Percentiles rank a stretch among this genome's conserved stretches.
Conservation (phyloP, 2,329 filamentous ascomycete species). For the Gnomoniopsis sp. region DNA sequence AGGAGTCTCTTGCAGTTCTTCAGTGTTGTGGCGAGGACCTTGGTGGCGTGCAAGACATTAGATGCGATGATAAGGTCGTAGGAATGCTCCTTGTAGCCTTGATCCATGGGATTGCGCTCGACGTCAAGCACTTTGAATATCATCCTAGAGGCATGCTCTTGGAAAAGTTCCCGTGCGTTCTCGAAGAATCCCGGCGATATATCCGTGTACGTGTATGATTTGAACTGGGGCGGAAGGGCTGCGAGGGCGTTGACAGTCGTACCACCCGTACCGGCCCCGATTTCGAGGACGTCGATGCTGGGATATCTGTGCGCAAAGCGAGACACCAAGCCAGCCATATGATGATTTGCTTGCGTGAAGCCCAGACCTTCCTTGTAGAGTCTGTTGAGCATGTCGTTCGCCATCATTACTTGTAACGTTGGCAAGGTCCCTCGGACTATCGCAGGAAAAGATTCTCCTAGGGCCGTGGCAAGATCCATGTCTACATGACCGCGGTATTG, state of each 20-base stretch:
- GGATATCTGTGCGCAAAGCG: neutral
- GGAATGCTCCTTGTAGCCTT: slow-evolving; percentile 27
- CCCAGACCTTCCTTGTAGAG: slow-evolving; percentile 22
- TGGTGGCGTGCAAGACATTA: slow-evolving; percentile 28
- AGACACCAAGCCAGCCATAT: slow-evolving; percentile 16
- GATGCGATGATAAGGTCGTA: slow-evolving; percentile 31
- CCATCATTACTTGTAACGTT: slow-evolving; percentile 29
- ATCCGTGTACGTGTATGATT: slow-evolving; percentile 42
- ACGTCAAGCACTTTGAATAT: slow-evolving; percentile 24
- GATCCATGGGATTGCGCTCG: slow-evolving; percentile 23
- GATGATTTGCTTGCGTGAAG: slow-evolving; percentile 10
- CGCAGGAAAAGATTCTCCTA: slow-evolving; percentile 28
- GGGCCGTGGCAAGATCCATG: slow-evolving; percentile 23
- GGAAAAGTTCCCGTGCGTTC: slow-evolving; percentile 16
- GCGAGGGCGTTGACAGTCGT: slow-evolving; percentile 26
- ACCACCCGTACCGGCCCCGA: slow-evolving; percentile 2
- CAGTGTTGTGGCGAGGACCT: slow-evolving; percentile 20
- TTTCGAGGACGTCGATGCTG: neutral
- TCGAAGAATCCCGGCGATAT: slow-evolving; percentile 36
- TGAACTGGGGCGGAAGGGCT: slow-evolving; percentile 26
- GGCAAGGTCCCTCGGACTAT: slow-evolving; percentile 28
- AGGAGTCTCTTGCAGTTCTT: slow-evolving; percentile 24
- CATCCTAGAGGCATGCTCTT: neutral
- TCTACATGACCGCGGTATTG: slow-evolving; percentile 7
- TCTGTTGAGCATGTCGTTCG: slow-evolving; percentile 26